These are phyloP conservation scores for Boletellus ananiceps DNA, from an alignment of 768 basidiomycete genomes.

Conservation along the genomic window DNA sequence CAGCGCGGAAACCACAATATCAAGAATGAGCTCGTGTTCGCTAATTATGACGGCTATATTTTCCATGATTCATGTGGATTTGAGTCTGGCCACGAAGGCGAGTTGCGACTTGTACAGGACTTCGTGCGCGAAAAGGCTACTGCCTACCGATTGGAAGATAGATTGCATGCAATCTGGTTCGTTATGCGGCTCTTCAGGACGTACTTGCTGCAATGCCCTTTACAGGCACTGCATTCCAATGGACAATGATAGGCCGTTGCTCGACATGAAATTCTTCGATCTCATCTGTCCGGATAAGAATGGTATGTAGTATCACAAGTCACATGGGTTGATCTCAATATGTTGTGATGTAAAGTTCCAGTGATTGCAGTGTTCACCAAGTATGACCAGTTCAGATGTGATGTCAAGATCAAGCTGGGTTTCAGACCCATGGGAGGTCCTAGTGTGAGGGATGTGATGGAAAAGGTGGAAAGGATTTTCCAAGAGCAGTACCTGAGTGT, in stretches of 20 bases:
- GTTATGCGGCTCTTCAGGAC: background rate
- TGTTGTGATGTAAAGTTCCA: background rate
- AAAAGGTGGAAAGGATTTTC: background rate
- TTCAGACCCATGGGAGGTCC: background rate
- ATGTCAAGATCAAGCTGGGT: background rate
- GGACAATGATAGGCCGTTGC: background rate
- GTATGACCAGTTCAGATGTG: background rate
- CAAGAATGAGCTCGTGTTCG: background rate
- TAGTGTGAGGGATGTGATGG: background rate
- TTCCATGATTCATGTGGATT: background rate
- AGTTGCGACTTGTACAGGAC: background rate
- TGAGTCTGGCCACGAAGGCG: background rate
- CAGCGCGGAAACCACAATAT: background rate
- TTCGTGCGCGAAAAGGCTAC: background rate
- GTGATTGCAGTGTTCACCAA: background rate
- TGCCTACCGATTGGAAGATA: background rate
- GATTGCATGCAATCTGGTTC: background rate
- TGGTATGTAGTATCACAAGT: background rate
- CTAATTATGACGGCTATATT: background rate
- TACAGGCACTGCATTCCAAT: background rate
- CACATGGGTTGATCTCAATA: background rate
- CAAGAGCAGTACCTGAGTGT: background rate
- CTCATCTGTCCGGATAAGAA: background rate
- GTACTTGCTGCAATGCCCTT: background rate
- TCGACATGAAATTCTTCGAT: background rate